Evolutionary conservation across 805 yeast genomes (phyloP).

Genomic region (Ogataea pilisensis): DNA sequence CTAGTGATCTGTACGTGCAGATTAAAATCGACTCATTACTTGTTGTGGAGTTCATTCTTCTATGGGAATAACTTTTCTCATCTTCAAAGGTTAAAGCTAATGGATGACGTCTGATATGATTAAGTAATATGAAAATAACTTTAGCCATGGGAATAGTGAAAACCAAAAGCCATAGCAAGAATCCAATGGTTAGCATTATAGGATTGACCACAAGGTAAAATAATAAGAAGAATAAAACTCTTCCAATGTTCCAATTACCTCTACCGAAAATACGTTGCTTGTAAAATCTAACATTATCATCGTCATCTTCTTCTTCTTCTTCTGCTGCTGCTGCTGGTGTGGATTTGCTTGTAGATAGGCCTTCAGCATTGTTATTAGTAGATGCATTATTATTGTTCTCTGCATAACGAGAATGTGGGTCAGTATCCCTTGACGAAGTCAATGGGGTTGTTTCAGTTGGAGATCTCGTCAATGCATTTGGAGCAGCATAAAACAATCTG

Average conservation of each 20-base stretch:
- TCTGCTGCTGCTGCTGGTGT: constrained; percentile 1
- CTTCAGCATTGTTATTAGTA: background rate
- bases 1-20: constrained; percentile 90
- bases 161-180: constrained; percentile 74
- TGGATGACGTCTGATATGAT: constrained; percentile 87
- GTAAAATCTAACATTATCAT: constrained; percentile 23
- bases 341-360: background rate
- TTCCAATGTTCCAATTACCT: constrained; percentile 85
- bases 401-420: background rate
- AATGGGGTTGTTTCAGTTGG: constrained; percentile 21
- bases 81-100: constrained; percentile 74
- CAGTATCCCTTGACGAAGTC: background rate
- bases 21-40: constrained; percentile 62
- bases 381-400: background rate
- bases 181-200: constrained; percentile 47
- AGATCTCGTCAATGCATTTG: constrained; percentile 21
- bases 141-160: constrained; percentile 94
- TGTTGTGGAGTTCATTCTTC: constrained; percentile 24
- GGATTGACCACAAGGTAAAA: constrained; percentile 75
- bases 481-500: constrained; percentile 75
- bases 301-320: constrained; percentile 23
- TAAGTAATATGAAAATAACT: constrained; percentile 59
- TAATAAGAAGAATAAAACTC: constrained; percentile 68
- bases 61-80: constrained; percentile 46
- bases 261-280: constrained; percentile 72